Evolutionary conservation across 495 filamentous ascomycete species (phyloP).

Genomic region (Podospora pseudocomata): DNA sequence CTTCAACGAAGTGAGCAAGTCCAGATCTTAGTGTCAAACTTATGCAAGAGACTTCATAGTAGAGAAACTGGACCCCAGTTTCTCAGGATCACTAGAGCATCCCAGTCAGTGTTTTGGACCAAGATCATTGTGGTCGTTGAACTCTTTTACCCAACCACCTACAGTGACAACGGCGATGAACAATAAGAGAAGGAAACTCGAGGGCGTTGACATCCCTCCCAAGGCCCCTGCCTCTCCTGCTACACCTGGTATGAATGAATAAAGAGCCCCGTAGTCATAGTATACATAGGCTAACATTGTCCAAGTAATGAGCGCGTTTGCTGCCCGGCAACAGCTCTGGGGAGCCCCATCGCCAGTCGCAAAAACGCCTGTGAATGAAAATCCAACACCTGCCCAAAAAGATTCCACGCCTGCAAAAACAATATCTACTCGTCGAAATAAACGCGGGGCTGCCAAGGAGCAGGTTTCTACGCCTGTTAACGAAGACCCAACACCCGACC

Average conservation of each 20-base stretch:
- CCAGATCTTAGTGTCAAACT: neutral
- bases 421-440: slow-evolving; percentile 7
- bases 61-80: neutral
- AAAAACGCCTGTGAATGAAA: neutral
- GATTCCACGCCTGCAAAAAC: neutral
- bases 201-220: slow-evolving; percentile 15
- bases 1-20: neutral
- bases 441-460: slow-evolving; percentile 15
- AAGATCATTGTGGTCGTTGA: neutral
- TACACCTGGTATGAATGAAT: slow-evolving; percentile 12
- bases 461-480: neutral
- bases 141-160: neutral
- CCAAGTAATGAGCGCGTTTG: slow-evolving; percentile 49
- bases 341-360: slow-evolving; percentile 2
- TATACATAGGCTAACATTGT: slow-evolving; percentile 10
- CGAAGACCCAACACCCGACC: neutral
- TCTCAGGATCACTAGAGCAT: neutral
- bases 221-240: slow-evolving; percentile 21
- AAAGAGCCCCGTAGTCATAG: neutral
- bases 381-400: neutral
- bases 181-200: slow-evolving; percentile 44
- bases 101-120: neutral
- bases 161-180: slow-evolving; percentile 34
- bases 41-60: neutral
- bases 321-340: slow-evolving; percentile 44